Evolutionary conservation across 179 eudicot species (phyloP), one percentile per base, ranked within the genome.

Genomic region (Carnegiea gigantea): DNA sequence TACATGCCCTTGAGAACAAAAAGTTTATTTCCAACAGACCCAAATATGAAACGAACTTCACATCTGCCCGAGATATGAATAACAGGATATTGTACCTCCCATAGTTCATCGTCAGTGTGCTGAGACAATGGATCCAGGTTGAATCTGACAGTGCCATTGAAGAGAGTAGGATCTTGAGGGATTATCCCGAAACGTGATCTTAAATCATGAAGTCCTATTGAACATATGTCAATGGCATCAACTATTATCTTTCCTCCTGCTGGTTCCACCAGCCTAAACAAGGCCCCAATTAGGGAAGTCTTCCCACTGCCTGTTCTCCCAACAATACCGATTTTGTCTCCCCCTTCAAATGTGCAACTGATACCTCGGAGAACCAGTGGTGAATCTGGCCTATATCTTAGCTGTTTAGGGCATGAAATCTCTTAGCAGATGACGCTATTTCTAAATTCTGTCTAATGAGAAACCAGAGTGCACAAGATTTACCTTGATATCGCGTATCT

Each of bases 251-350:
- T 90, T 54, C 98, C 98, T 40, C 86, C 88, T 2, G 82, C 54
- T 4, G 94, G 94, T 81, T 95, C 98, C 48, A 95, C 96, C 59
- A 94, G 81, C 40, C 98, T 92, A 86, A 95, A 95, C 43, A 95
- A 73, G 1, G 98, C 96, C 49, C 98, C 89, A 7, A 90, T 95
- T 4, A 95, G 91, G n/a, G 98, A 93, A 28, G 92, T 92, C 84
- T 94, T 94, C 70, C 98, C 98, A 85, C 97, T 94, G 60, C 97
- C 98, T 0, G 97, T 93, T 76, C 97, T 89, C 60, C 98, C 98
- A 82, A 94, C 98, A 60, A 94, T 89, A n/a, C 98, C 98, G 73
- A 94, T 88, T 77, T 88, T 94, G 81, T 92, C 88, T 53, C 95
- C 97, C 67, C 95, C 98, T 90, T 95, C 88, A 81, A 93, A 91